Evolutionary conservation across 306 rosid genomes (phyloP).

Genomic region (Luffa aegyptiaca): DNA sequence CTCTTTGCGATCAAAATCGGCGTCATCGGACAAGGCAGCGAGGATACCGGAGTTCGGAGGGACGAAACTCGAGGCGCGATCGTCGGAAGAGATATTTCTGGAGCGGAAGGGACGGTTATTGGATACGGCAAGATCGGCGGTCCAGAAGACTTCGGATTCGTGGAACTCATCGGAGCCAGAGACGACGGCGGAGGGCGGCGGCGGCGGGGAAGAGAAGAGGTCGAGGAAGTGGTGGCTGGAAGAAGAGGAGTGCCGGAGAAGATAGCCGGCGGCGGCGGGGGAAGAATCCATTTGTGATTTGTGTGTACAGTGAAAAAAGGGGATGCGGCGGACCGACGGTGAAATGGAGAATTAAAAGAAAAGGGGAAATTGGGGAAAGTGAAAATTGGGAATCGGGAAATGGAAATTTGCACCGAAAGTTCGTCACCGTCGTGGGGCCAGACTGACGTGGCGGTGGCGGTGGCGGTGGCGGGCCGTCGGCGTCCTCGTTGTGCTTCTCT

Average conservation of each 20-base stretch:
- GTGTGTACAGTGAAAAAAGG: neutral
- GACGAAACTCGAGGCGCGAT: constrained; percentile 12
- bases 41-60: constrained; percentile 51
- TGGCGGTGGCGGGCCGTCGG: neutral
- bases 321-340: neutral
- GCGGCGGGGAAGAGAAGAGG: constrained; percentile 26
- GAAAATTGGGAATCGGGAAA: neutral
- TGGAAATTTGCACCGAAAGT: neutral
- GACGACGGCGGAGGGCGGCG: constrained; percentile 13
- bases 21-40: constrained; percentile 27
- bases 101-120: neutral
- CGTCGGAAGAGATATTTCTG: neutral
- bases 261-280: constrained; percentile 8
- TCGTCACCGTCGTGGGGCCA: neutral
- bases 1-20: neutral
- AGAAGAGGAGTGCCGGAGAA: constrained; percentile 46
- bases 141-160: constrained; percentile 77
- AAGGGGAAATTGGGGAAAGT: neutral
- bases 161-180: constrained; percentile 37
- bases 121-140: constrained; percentile 31
- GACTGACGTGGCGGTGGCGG: neutral
- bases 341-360: constrained; percentile 16
- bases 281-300: constrained; percentile 38
- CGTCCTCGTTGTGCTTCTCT: neutral
- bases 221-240: constrained; percentile 48